Conservation (phyloP, 1,284 basidiomycete genomes). For the Waitea zeae region DNA sequence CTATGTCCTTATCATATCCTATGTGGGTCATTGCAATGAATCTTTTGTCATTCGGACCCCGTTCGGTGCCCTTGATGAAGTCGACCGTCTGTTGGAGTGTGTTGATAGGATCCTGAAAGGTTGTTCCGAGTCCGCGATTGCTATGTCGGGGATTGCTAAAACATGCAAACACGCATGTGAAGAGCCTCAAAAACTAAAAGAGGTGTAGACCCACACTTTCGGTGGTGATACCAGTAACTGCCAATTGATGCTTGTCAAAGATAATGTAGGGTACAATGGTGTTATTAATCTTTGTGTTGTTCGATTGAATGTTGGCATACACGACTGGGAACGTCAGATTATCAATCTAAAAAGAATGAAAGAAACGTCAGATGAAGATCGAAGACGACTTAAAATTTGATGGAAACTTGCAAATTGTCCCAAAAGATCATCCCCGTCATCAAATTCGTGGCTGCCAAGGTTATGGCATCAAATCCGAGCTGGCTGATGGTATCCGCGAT, state of each 20-base stretch:
- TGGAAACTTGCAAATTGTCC: too few species aligned
- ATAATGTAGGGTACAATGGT: conserved; percentile 19
- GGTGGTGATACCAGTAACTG: conserved; percentile 20
- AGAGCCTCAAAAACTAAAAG: too few species aligned
- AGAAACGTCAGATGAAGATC: too few species aligned
- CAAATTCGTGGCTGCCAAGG: conserved; percentile 24
- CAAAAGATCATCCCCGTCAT: conserved; percentile 19
- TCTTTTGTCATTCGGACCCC: conserved; percentile 15
- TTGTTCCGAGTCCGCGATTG: conserved; percentile 16
- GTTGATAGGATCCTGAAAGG: conserved; percentile 18
- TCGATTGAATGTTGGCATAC: conserved; percentile 21
- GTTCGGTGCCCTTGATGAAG: conserved; percentile 16
- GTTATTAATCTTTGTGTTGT: conserved; percentile 14
- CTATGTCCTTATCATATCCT: conserved; percentile 22
- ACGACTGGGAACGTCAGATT: conserved; percentile 23
- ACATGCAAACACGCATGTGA: too few species aligned
- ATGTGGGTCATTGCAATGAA: conserved; percentile 25
- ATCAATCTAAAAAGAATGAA: too few species aligned
- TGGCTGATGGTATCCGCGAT: conserved; percentile 21
- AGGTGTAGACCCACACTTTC: too few species aligned
- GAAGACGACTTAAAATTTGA: too few species aligned
- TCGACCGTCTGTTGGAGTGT: conserved; percentile 18
- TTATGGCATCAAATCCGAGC: too few species aligned
- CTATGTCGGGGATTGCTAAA: conserved; percentile 16
- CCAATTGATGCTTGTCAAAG: conserved; percentile 18